Percentiles rank a stretch among this genome's conserved stretches.
These are phyloP conservation scores for Sporobolomyces roseus DNA, from an alignment of 768 basidiomycete genomes.

Conservation along the genomic window DNA sequence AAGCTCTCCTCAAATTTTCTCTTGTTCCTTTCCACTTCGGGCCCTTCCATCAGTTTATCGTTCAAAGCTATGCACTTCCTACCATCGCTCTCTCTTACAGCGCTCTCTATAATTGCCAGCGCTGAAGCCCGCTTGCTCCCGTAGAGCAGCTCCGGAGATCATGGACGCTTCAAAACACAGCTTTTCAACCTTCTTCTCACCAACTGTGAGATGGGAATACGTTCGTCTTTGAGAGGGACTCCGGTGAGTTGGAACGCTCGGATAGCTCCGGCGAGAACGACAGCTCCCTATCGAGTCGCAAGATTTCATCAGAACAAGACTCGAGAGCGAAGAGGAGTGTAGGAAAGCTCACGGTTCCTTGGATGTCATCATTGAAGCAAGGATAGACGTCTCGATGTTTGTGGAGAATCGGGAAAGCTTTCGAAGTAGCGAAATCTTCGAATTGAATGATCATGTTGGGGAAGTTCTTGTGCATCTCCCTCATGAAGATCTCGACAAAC, in stretches of 20 bases:
- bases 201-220: constrained; percentile 71
- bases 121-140: too few relatives aligned
- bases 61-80: too few relatives aligned
- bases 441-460: constrained; percentile 43
- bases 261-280: constrained; percentile 79
- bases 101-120: too few relatives aligned
- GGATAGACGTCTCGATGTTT: constrained; percentile 64
- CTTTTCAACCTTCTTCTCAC: too few relatives aligned
- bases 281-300: constrained; percentile 57
- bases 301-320: too few relatives aligned
- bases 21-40: too few relatives aligned
- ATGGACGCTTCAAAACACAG: too few relatives aligned
- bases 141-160: too few relatives aligned
- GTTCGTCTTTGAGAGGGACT: constrained; percentile 62
- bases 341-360: constrained; percentile 58
- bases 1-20: too few relatives aligned
- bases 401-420: constrained; percentile 80
- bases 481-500: constrained; percentile 93
- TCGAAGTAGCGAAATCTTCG: constrained; percentile 85
- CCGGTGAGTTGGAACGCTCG: constrained; percentile 56
- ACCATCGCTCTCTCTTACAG: too few relatives aligned
- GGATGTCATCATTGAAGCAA: constrained; percentile 63
- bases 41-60: too few relatives aligned
- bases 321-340: too few relatives aligned
- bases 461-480: constrained; percentile 59